These are phyloP conservation scores for Puccinellia tenuiflora DNA, from an alignment of 176 grass and related monocot genomes.

Conservation along the genomic window DNA sequence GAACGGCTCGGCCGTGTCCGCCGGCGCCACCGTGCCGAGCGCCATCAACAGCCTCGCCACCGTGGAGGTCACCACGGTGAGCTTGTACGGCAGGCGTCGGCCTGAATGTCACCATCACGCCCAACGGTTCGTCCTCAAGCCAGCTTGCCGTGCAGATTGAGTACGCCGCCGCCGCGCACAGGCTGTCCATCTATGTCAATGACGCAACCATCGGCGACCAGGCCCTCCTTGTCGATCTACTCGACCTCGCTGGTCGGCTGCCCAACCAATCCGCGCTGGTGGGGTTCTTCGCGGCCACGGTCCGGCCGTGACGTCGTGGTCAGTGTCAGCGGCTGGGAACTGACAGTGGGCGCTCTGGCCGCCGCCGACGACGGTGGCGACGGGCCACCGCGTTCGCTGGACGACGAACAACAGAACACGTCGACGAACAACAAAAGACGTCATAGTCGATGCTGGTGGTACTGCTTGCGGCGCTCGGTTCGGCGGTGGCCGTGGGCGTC, in stretches of 20 bases:
- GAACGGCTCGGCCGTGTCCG: neutral
- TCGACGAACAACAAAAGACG: too few relatives aligned
- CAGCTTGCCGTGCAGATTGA: neutral
- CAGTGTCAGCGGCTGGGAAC: neutral
- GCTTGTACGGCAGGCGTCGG: neutral
- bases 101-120: slow-evolving; percentile 24
- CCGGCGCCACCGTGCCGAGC: too few relatives aligned
- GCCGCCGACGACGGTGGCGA: too few relatives aligned
- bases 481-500: neutral
- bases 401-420: too few relatives aligned
- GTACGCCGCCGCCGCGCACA: neutral
- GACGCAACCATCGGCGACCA: neutral
- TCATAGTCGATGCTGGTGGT: neutral
- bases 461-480: neutral
- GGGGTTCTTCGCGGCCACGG: neutral
- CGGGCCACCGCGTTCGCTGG: too few relatives aligned
- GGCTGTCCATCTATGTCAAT: neutral
- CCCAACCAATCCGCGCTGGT: neutral
- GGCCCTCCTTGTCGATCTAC: neutral
- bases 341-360: neutral
- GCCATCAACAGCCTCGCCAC: neutral
- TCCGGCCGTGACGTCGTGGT: neutral
- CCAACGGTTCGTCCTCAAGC: neutral
- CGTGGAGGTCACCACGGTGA: neutral
- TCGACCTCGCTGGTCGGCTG: neutral